A percentile compares a stretch with the other conserved stretches of the same genome.
These are phyloP conservation scores for Candida stauntonica DNA, from an alignment of 805 yeast genomes.

Conservation along the genomic window DNA sequence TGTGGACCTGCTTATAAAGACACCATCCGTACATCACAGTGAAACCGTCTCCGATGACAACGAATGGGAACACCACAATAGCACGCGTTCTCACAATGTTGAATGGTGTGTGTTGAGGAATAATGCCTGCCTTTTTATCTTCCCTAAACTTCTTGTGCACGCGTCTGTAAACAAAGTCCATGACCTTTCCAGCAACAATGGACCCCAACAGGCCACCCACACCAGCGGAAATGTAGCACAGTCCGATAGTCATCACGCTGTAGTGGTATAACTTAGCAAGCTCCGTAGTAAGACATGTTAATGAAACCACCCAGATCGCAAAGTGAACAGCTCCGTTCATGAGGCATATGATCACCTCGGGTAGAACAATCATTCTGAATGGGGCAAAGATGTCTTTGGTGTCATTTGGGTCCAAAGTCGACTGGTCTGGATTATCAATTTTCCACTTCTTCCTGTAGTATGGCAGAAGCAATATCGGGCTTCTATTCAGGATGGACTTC, in stretches of 20 bases:
- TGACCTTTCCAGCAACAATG: conserved; percentile 47
- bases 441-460: conserved; percentile 20
- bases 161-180: conserved; percentile 42
- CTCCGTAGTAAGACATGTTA: conserved; percentile 60
- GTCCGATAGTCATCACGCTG: conserved; percentile 55
- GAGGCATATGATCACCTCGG: conserved; percentile 45
- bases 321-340: conserved; percentile 59
- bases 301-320: conserved; percentile 64
- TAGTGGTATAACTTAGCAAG: conserved; percentile 48
- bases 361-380: conserved; percentile 38
- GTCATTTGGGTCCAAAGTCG: conserved; percentile 25
- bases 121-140: conserved; percentile 23
- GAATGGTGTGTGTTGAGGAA: conserved; percentile 32
- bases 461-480: conserved; percentile 37
- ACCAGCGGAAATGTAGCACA: conserved; percentile 76
- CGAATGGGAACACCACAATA: conserved; percentile 41
- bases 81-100: conserved; percentile 55
- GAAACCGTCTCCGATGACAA: conserved; percentile 35
- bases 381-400: conserved; percentile 33
- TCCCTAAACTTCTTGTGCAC: conserved; percentile 18
- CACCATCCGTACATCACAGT: conserved; percentile 73
- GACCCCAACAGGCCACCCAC: conserved; percentile 61
- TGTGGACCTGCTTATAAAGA: conserved; percentile 33
- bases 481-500: conserved; percentile 31
- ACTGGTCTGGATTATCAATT: conserved; percentile 30